Percentiles rank a stretch among this genome's conserved stretches.
These are phyloP conservation scores for Diplocarpon mali DNA, from an alignment of 2,329 filamentous ascomycete genomes.

Conservation along the genomic window DNA sequence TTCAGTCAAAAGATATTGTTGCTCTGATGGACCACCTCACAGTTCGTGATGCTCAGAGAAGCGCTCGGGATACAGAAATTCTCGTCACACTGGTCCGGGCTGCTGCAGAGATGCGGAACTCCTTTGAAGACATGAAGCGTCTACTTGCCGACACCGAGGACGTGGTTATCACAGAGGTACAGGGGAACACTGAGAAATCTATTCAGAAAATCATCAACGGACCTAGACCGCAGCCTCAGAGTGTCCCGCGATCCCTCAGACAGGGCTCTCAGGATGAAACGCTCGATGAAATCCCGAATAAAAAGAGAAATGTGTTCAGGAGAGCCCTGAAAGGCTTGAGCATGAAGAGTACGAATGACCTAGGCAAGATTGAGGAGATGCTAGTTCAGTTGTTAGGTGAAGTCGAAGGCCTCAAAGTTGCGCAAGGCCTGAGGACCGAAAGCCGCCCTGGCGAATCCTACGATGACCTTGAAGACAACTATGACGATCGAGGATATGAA, in stretches of 20 bases:
- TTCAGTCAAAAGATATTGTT: conserved; percentile 93
- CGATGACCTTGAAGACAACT: conserved; percentile 55
- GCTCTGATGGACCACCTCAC: conserved; percentile 98
- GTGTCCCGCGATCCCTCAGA: conserved; percentile 32
- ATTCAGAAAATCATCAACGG: conserved; percentile 74
- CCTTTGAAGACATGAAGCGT: conserved; percentile 89
- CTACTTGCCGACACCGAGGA: conserved; percentile 86
- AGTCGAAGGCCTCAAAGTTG: conserved; percentile 69
- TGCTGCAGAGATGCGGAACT: conserved; percentile 92
- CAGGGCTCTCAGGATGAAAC: conserved; percentile 41
- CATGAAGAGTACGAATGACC: conserved; percentile 76
- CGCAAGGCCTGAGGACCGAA: conserved; percentile 37
- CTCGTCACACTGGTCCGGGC: conserved; percentile 87
- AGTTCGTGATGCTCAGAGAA: conserved; percentile 90
- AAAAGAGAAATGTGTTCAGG: conserved; percentile 89
- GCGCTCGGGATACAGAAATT: conserved; percentile 92
- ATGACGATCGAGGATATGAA: conserved; percentile 66
- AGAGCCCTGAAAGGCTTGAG: conserved; percentile 87
- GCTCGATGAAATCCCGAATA: conserved; percentile 49
- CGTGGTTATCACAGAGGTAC: conserved; percentile 75
- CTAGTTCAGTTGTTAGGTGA: conserved; percentile 85
- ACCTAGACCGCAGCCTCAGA: conserved; percentile 69
- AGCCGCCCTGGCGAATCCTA: conserved; percentile 52
- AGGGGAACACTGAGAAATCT: conserved; percentile 78
- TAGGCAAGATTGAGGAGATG: conserved; percentile 83